Evolutionary conservation across 78 protist species (phyloP).

Genomic region (Emiliania huxleyi): DNA sequence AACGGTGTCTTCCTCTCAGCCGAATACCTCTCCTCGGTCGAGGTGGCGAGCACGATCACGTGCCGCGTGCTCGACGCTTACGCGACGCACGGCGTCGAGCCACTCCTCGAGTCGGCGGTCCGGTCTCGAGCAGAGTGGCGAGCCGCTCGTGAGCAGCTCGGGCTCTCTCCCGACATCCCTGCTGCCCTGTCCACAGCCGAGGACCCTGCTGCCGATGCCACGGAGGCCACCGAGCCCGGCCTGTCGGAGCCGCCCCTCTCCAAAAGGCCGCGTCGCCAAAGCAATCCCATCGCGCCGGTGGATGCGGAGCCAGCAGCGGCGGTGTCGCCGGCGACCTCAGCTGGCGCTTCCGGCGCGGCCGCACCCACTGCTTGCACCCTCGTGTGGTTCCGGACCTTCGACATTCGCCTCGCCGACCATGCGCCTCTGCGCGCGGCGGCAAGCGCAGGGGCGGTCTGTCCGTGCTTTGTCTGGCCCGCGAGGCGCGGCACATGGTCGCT

Average conservation of each 20-base stretch:
- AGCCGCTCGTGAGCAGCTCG: too few relatives aligned
- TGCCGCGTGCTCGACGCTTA: neutral
- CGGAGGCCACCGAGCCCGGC: too few relatives aligned
- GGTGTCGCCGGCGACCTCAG: neutral
- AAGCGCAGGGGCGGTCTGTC: neutral
- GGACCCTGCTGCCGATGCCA: too few relatives aligned
- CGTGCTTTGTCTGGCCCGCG: neutral
- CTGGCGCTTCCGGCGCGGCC: neutral
- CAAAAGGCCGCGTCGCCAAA: too few relatives aligned
- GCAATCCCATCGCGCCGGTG: too few relatives aligned
- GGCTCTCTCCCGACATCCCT: too few relatives aligned
- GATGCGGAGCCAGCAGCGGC: neutral
- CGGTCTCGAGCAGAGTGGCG: neutral
- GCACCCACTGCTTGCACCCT: too few relatives aligned
- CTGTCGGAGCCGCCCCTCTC: too few relatives aligned
- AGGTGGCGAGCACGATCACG: neutral
- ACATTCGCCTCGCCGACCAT: neutral
- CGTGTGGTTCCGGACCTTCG: neutral
- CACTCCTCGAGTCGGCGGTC: neutral
- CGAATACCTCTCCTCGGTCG: neutral
- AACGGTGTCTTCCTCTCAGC: neutral
- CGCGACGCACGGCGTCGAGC: neutral
- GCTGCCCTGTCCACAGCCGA: too few relatives aligned
- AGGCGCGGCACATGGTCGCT: neutral
- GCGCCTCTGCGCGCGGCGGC: neutral